Evolutionary conservation across 208 protist genomes (phyloP).

Genomic region (Crithidia bombi): DNA sequence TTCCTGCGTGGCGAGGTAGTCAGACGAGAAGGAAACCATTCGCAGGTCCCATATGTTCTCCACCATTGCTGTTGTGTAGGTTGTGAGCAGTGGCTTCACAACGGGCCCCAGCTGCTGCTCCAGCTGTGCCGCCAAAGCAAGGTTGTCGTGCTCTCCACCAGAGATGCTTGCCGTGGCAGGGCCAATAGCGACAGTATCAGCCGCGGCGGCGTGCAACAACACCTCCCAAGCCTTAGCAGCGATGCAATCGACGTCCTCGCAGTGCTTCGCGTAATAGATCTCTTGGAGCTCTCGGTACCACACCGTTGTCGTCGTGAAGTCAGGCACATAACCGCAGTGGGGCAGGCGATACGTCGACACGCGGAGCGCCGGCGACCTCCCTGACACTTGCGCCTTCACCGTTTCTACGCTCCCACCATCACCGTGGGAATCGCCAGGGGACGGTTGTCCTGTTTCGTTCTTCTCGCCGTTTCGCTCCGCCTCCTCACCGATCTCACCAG

Average conservation of each 20-base stretch:
- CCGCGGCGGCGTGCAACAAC: not conserved
- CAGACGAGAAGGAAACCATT: constrained; percentile 25
- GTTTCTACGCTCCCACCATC: no score
- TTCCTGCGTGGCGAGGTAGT: constrained; percentile 8
- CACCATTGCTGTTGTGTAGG: constrained; percentile 21
- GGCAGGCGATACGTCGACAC: constrained; percentile 53
- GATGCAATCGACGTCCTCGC: constrained; percentile 47
- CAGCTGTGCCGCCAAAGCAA: not conserved
- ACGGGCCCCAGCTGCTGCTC: not conserved
- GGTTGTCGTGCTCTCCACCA: not conserved
- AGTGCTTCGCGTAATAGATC: constrained; percentile 72
- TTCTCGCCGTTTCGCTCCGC: no score
- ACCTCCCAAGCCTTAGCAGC: constrained; percentile 28
- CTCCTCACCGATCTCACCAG: constrained; percentile 12
- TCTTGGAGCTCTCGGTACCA: constrained; percentile 92
- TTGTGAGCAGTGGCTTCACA: constrained; percentile 15
- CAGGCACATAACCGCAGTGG: constrained; percentile 90
- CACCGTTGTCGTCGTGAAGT: constrained; percentile 95
- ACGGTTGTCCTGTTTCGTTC: no score
- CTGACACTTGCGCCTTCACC: not conserved
- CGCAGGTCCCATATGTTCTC: constrained; percentile 56
- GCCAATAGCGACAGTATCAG: not conserved
- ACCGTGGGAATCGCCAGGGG: no score
- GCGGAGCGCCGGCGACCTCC: not conserved
- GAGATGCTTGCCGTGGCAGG: not conserved